These are phyloP conservation scores for Edhazardia aedis DNA, from an alignment of 371 early-diverging fungal genomes.

Conservation along the genomic window DNA sequence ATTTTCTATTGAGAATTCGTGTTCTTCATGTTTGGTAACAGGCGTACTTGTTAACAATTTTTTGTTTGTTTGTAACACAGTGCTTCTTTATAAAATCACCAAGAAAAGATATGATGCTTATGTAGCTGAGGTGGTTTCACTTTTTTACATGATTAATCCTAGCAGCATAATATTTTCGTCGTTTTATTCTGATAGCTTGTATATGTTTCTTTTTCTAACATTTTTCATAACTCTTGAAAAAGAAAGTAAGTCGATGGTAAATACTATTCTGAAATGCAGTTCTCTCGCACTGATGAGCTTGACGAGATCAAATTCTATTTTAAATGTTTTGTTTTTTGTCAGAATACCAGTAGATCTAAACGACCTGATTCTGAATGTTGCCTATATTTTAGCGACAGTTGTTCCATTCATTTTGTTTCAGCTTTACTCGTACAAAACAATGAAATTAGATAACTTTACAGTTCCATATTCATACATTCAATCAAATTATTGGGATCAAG, in stretches of 20 bases:
- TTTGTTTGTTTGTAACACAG: slow-evolving; percentile 17
- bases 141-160: slow-evolving; percentile 39
- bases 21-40: background rate
- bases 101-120: slow-evolving; percentile 3
- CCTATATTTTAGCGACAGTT: background rate
- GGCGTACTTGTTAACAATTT: slow-evolving; percentile 30
- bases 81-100: slow-evolving; percentile 26
- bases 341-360: background rate
- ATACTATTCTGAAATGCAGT: background rate
- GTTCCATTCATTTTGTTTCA: background rate
- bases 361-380: background rate
- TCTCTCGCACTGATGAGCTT: slow-evolving; percentile 21
- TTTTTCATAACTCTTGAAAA: slow-evolving; percentile 7
- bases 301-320: slow-evolving; percentile 39
- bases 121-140: slow-evolving; percentile 6
- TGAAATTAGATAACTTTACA: background rate
- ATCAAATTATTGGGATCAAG: slow-evolving; percentile 43
- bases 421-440: slow-evolving; percentile 16
- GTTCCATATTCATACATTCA: slow-evolving; percentile 41
- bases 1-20: background rate
- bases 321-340: too few species aligned
- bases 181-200: slow-evolving; percentile 42
- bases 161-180: slow-evolving; percentile 35
- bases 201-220: slow-evolving; percentile 28
- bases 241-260: too few species aligned